A percentile compares a stretch with the other conserved stretches of the same genome.
Evolutionary conservation across 1,284 basidiomycete species (phyloP).

Genomic region (Tilletia walkeri): DNA sequence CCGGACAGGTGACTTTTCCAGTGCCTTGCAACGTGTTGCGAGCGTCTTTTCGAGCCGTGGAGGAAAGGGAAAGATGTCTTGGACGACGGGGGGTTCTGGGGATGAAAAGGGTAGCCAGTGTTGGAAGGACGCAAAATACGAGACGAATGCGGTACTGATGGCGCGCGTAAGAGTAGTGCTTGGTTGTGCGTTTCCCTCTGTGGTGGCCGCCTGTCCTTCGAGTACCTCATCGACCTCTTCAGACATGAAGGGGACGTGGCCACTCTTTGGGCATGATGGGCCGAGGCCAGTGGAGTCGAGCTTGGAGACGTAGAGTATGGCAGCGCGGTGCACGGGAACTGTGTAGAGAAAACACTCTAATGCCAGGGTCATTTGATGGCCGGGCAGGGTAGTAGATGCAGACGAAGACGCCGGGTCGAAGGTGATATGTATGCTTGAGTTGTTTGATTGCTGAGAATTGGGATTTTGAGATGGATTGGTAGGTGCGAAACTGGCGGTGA

Average conservation of each 20-base stretch:
- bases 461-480: background rate
- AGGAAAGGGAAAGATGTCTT: slow-evolving; percentile 3
- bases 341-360: slow-evolving; percentile 80
- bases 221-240: background rate
- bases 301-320: slow-evolving; percentile 86
- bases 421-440: background rate
- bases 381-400: background rate
- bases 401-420: background rate
- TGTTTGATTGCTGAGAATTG: background rate
- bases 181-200: slow-evolving; percentile 11
- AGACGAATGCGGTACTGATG: slow-evolving; percentile 69
- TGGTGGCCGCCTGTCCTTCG: background rate
- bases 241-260: background rate
- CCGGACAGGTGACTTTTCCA: slow-evolving; percentile 17
- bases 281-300: slow-evolving; percentile 86
- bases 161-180: slow-evolving; percentile 7
- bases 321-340: slow-evolving; percentile 67
- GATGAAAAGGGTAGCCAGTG: slow-evolving; percentile 65
- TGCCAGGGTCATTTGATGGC: slow-evolving; percentile 67
- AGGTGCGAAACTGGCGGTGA: slow-evolving; percentile 32
- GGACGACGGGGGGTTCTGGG: slow-evolving; percentile 5
- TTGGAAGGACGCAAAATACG: slow-evolving; percentile 65
- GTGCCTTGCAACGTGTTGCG: background rate
- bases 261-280: slow-evolving; percentile 31
- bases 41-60: slow-evolving; percentile 11